Evolutionary conservation across 2,329 filamentous ascomycete genomes (phyloP), one percentile per base, ranked within the genome.

Genomic region (Cryphonectria nitschkei): DNA sequence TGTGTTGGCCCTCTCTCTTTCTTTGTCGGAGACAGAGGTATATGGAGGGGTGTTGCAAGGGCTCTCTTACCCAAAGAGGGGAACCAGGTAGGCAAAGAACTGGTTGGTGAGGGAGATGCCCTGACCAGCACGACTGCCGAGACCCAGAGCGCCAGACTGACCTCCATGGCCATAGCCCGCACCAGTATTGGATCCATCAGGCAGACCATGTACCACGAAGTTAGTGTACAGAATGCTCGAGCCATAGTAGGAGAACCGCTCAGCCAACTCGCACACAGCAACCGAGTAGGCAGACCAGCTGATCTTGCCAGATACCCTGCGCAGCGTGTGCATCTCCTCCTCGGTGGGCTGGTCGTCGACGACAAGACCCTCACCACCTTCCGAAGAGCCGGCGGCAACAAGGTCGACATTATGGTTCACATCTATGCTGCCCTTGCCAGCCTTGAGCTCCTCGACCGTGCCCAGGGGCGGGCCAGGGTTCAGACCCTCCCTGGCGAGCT

Each of bases 221-320:
- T 91, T 91, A 78, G 88, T 88, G 87, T 90, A 92, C 41, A 93
- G 84, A 43, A 90, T 85, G 60, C 88, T 86, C 5, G 89, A 90
- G 68, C 92, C 92, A 77, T 94, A 93, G 86, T 93, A 94, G 19
- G 89, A 91, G 81, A 93, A 93, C 65, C 92, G 89, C 82, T 94
- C 92, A 81, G 90, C 92, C 70, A 93, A 82, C 80, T 94, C 92
- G 71, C 92, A 88, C 73, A 93, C 89, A 64, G 90, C 91, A 71
- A 94, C 88, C 37, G 89, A 90, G 81, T 89, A 94, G 70, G 90
- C 87, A 68, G 85, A 82, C 85, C 86, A 89, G 65, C 89, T 89
- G 72, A 94, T 87, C 76, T 84, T 85, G 73, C 88, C 90, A 16
- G 89, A 87, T 32, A 92, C 86, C 76, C 89, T 88, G 65, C 84